phyloP scores from a whole-genome alignment of 1,284 basidiomycete species.

The Heterobasidion occidentale region DNA sequence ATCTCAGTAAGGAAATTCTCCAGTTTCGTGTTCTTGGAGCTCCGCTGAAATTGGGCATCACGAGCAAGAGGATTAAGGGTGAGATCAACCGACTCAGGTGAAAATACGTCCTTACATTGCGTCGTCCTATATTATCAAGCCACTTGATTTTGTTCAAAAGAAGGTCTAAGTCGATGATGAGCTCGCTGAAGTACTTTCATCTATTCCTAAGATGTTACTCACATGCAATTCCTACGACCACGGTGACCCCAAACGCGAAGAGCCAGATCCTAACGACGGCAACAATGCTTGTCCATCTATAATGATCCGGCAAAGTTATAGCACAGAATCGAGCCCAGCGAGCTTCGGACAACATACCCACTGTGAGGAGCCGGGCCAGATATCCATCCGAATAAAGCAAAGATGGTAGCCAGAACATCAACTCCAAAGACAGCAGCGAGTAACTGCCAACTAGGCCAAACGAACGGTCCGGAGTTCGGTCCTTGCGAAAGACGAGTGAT shows the following conservation, averaged over 20 bases:
- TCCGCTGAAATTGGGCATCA: slow-evolving; percentile 17
- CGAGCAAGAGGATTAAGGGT: background rate
- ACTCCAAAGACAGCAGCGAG: slow-evolving; percentile 37
- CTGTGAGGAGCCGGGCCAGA: slow-evolving; percentile 32
- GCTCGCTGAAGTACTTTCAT: slow-evolving; percentile 19
- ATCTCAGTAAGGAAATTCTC: slow-evolving; percentile 42
- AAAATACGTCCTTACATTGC: slow-evolving; percentile 3
- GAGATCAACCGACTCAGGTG: too few relatives aligned
- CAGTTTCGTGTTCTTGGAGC: slow-evolving; percentile 33
- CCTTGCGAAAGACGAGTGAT: slow-evolving; percentile 21
- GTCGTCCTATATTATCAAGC: slow-evolving; percentile 35
- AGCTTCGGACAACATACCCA: slow-evolving; percentile 10
- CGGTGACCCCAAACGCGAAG: slow-evolving; percentile 39
- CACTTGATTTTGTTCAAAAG: slow-evolving; percentile 12
- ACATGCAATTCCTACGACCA: slow-evolving; percentile 35
- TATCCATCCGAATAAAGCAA: slow-evolving; percentile 44
- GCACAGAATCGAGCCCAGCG: background rate
- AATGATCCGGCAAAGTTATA: background rate
- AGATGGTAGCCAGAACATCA: slow-evolving; percentile 42
- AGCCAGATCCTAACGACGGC: slow-evolving; percentile 43
- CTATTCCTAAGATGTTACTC: slow-evolving; percentile 9
- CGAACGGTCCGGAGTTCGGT: background rate
- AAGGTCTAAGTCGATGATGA: slow-evolving; percentile 16
- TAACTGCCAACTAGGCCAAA: slow-evolving; percentile 10
- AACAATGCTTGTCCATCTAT: slow-evolving; percentile 38